These are phyloP conservation scores for Chytridium lagenaria DNA, from an alignment of 371 early-diverging fungal genomes.

Conservation along the genomic window DNA sequence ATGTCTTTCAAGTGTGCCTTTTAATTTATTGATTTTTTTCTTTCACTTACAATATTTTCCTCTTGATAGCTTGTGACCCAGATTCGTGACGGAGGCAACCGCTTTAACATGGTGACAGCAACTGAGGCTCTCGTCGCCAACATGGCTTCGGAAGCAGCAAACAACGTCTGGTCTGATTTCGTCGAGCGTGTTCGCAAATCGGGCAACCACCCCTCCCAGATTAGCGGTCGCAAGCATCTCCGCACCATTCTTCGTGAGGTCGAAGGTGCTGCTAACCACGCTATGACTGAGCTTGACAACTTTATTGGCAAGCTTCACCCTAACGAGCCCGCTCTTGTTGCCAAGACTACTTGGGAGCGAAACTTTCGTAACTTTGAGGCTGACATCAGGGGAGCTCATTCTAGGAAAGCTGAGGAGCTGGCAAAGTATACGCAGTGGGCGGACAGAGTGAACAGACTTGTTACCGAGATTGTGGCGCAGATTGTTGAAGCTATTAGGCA, in stretches of 20 bases:
- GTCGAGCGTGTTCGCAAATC: constrained; percentile 45
- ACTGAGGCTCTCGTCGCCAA: constrained; percentile 60
- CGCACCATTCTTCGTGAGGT: constrained; percentile 55
- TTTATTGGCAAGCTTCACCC: constrained; percentile 53
- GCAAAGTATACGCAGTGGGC: constrained; percentile 51
- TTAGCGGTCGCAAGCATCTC: constrained; percentile 56
- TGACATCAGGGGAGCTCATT: constrained; percentile 50
- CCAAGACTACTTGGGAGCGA: constrained; percentile 53
- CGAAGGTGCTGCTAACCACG: constrained; percentile 51
- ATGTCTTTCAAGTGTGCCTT: too few relatives aligned
- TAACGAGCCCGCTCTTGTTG: constrained; percentile 50
- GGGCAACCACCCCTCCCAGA: constrained; percentile 56
- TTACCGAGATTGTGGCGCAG: constrained; percentile 52
- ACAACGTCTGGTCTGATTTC: constrained; percentile 58
- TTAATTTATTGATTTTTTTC: too few relatives aligned
- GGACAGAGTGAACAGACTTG: constrained; percentile 47
- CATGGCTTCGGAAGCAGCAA: constrained; percentile 61
- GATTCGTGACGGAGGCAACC: constrained; percentile 57
- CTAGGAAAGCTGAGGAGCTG: constrained; percentile 43
- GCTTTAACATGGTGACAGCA: constrained; percentile 61
- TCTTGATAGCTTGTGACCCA: constrained; percentile 48
- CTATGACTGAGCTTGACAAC: constrained; percentile 52
- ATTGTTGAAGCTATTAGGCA: constrained; percentile 53
- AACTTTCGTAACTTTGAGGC: constrained; percentile 52
- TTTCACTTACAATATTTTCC: too few relatives aligned